Evolutionary conservation across 495 filamentous ascomycete species (phyloP), one percentile per base, ranked within the genome.

Genomic region (Talaromyces proteolyticus): DNA sequence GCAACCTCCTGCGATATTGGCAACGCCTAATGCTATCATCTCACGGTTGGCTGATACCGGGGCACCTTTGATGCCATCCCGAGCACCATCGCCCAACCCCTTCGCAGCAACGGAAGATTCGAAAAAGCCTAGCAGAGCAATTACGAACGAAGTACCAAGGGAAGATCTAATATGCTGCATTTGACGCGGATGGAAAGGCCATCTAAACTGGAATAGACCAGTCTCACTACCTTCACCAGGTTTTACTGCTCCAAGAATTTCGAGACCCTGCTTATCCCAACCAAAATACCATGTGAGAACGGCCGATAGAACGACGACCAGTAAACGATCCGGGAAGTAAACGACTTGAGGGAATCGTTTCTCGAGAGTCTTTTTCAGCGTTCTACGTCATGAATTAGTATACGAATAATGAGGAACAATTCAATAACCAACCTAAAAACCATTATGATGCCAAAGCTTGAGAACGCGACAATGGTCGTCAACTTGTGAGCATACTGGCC

Each of bases 41-140:
- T 99, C 93, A 18, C 93, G 81, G 59, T 99, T 99, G 1, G 93
- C 82, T 60, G 89, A 95, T 42, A 97, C 74, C 25, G 83, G 70
- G 59, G 94, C 86, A 21, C 82, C 86, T 50, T 87, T 78, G 39
- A 91, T 74, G 25, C 83, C 83, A 55, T 80, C 76, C 8, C 63
- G 59, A 16, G 69, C 65, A 17, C 74, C 72, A 42, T 84, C 81
- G 6, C 85, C 87, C 2, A 99, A 68, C 50, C 85, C 88, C 67
- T 97, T 97, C 24, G 93, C 94, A 1, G 93, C 93, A n/a, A 99
- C 90, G 0, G 91, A 95, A 21, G 89, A 95, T 71, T 99, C 93
- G 57, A 99, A 99, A 74, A 99, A 99, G 17, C 93, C 93, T 6
- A 99, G 81, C 18, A 99, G 74, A 3, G 91, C 89, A 49, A 99